A percentile compares a stretch with the other conserved stretches of the same genome.
Conservation (phyloP, 805 yeast species). For the Cyberlindnera nakhonratchasimensis region DNA sequence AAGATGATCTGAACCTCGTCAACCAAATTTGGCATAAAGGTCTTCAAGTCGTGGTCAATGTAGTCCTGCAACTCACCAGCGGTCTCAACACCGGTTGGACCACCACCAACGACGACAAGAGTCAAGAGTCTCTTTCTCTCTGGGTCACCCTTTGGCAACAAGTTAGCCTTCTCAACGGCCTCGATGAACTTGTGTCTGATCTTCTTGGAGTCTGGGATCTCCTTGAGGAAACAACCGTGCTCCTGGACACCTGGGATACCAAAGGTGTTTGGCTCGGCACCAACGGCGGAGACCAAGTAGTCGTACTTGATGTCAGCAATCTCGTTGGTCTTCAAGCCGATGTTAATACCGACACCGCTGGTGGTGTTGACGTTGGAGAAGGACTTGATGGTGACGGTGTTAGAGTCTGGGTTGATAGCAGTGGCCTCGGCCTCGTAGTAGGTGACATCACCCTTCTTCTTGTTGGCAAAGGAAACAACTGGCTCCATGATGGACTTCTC, state of each 20-base stretch:
- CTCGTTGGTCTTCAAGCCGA: slow-evolving; percentile 37
- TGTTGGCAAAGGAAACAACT: slow-evolving; percentile 80
- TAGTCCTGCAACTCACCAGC: slow-evolving; percentile 96
- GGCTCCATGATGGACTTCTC: slow-evolving; percentile 95
- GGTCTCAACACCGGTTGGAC: slow-evolving; percentile 96
- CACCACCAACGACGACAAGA: slow-evolving; percentile 93
- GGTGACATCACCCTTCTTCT: slow-evolving; percentile 68
- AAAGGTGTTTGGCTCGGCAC: slow-evolving; percentile 91
- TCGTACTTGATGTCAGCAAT: slow-evolving; percentile 59
- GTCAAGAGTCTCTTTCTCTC: slow-evolving; percentile 84
- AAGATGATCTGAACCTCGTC: slow-evolving; percentile 80
- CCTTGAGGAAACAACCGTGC: slow-evolving; percentile 84
- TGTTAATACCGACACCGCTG: slow-evolving; percentile 28
- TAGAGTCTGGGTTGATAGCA: slow-evolving; percentile 70
- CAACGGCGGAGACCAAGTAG: slow-evolving; percentile 85
- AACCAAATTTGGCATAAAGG: slow-evolving; percentile 85
- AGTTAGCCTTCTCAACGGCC: slow-evolving; percentile 83
- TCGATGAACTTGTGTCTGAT: slow-evolving; percentile 81
- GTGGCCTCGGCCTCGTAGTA: slow-evolving; percentile 92
- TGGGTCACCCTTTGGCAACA: slow-evolving; percentile 71
- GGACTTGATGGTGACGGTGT: slow-evolving; percentile 59
- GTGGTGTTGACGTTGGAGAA: slow-evolving; percentile 38
- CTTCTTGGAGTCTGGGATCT: slow-evolving; percentile 79
- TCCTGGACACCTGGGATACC: slow-evolving; percentile 90
- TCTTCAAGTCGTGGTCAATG: slow-evolving; percentile 83